phyloP scores from a whole-genome alignment of 202 grass and related monocot genomes.

The Schoenoplectus tabernaemontani region DNA sequence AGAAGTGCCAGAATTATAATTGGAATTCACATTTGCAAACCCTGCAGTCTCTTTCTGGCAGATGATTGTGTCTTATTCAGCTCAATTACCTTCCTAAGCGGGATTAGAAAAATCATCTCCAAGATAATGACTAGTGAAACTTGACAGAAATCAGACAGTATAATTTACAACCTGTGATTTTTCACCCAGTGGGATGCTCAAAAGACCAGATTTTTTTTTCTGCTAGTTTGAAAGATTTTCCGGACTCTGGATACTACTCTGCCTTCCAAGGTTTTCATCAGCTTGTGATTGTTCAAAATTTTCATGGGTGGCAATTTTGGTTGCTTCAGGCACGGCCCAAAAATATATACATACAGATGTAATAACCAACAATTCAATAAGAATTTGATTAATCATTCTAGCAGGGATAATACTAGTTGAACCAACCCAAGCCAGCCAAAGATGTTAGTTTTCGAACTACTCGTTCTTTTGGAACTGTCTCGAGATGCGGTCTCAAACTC shows the following conservation, averaged over 20 bases:
- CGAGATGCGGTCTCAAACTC: too few relatives aligned
- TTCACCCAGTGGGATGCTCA: conserved; percentile 26
- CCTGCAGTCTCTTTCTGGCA: conserved; percentile 30
- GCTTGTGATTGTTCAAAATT: conserved; percentile 54
- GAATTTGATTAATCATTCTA: neutral
- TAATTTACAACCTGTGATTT: conserved; percentile 44
- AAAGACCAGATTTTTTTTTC: conserved; percentile 31
- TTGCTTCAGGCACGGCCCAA: conserved; percentile 44
- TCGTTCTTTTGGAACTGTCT: too few relatives aligned
- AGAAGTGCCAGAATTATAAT: conserved; percentile 31
- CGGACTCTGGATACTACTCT: conserved; percentile 38
- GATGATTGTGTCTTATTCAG: conserved; percentile 31
- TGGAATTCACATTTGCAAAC: conserved; percentile 27
- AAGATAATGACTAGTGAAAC: neutral
- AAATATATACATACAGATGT: neutral
- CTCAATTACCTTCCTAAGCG: conserved; percentile 31
- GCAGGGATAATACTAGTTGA: conserved; percentile 28
- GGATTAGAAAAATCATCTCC: neutral
- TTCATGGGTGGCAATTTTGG: conserved; percentile 37
- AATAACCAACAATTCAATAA: neutral
- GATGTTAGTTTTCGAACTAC: too few relatives aligned
- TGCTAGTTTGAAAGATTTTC: conserved; percentile 42
- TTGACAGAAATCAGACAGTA: conserved; percentile 1
- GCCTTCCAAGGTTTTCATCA: conserved; percentile 25
- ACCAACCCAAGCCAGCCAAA: conserved; percentile 28